phyloP scores from a whole-genome alignment of 768 basidiomycete genomes.

The Podaxis mareebaensis region DNA sequence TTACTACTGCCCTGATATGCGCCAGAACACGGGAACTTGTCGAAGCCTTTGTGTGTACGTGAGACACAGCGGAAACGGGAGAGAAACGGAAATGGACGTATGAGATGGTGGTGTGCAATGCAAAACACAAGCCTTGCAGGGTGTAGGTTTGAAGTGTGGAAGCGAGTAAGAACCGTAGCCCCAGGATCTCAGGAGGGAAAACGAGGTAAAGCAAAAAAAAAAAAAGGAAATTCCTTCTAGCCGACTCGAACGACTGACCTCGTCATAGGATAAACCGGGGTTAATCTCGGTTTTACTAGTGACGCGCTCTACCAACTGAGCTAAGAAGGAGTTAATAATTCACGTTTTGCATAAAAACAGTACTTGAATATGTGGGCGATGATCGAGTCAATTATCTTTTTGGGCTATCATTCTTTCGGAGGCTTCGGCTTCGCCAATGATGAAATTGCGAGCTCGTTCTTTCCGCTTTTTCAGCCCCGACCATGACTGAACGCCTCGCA shows the following conservation, averaged over 20 bases:
- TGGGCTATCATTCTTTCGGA: slow-evolving; percentile 1
- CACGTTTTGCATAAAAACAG: too few species aligned
- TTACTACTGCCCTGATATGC: too few species aligned
- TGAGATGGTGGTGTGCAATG: too few species aligned
- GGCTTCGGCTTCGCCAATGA: neutral
- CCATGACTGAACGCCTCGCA: slow-evolving; percentile 49
- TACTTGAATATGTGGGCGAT: slow-evolving; percentile 7
- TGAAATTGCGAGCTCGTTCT: neutral
- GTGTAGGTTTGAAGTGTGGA: too few species aligned
- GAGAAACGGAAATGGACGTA: too few species aligned
- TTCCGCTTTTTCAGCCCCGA: slow-evolving; percentile 8
- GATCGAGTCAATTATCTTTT: slow-evolving; percentile 20
- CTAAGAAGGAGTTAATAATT: slow-evolving; percentile 22
- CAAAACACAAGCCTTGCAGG: too few species aligned
- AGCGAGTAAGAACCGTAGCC: too few species aligned
- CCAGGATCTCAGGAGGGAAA: too few species aligned
- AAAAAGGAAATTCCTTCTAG: slow-evolving; percentile 31
- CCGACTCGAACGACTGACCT: slow-evolving; percentile 70
- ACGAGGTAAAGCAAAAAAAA: too few species aligned
- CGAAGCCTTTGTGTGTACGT: too few species aligned
- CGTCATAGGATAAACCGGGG: slow-evolving; percentile 39
- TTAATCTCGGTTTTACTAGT: slow-evolving; percentile 45
- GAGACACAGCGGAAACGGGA: too few species aligned
- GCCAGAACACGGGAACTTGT: too few species aligned
- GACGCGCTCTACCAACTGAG: slow-evolving; percentile 56